Evolutionary conservation across 345 rosid species (phyloP).

Genomic region (Ceriops tagal): DNA sequence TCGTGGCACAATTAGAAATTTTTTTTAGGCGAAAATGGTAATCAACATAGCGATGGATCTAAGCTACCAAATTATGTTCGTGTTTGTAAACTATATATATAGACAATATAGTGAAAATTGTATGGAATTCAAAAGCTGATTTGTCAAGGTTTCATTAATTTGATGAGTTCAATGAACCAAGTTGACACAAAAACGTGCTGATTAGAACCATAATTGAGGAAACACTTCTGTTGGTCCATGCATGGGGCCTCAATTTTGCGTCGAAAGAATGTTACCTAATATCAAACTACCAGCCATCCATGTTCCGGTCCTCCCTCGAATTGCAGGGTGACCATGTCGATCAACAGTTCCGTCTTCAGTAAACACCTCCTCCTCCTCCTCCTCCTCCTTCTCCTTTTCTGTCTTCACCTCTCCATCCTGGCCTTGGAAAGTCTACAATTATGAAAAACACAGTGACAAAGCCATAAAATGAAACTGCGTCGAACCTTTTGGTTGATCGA

Average conservation of each 20-base stretch:
- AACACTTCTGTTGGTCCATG: neutral
- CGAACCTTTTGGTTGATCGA: neutral
- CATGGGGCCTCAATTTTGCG: neutral
- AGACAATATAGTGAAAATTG: too few relatives aligned
- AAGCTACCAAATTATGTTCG: too few relatives aligned
- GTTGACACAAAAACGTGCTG: too few relatives aligned
- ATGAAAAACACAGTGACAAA: too few relatives aligned
- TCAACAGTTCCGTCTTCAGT: constrained; percentile 29
- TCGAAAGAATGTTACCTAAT: constrained; percentile 10
- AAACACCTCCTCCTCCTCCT: constrained; percentile 3
- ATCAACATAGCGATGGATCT: too few relatives aligned
- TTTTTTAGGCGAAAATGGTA: too few relatives aligned
- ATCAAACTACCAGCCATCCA: constrained; percentile 26
- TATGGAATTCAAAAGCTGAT: too few relatives aligned
- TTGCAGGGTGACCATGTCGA: constrained; percentile 25
- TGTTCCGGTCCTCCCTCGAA: constrained; percentile 16
- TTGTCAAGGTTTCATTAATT: too few relatives aligned
- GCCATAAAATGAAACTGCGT: neutral
- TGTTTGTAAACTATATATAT: too few relatives aligned
- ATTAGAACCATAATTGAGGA: neutral
- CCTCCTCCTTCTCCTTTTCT: constrained; percentile 1
- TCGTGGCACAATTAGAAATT: too few relatives aligned
- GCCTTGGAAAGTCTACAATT: neutral
- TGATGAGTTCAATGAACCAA: too few relatives aligned
- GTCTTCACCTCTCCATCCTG: neutral